phyloP scores from a whole-genome alignment of 768 basidiomycete species.

The Podaxis mareebaensis region DNA sequence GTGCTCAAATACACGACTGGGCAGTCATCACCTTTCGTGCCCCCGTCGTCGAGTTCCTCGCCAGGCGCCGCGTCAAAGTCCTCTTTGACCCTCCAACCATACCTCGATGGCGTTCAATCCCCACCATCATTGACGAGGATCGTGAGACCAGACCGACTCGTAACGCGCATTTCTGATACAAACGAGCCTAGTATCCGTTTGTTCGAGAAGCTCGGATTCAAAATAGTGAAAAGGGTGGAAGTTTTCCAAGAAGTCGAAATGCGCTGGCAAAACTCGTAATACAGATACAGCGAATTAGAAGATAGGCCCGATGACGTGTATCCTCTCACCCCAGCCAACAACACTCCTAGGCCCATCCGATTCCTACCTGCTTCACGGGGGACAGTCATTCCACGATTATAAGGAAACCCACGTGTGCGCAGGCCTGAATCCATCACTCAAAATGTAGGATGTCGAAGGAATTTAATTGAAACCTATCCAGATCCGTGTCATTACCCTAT shows the following conservation, averaged over 20 bases:
- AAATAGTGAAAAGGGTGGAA: slow-evolving; percentile 60
- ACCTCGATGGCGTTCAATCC: slow-evolving; percentile 7
- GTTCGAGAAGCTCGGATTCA: slow-evolving; percentile 79
- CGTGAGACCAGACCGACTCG: slow-evolving; percentile 46
- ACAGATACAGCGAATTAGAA: not conserved
- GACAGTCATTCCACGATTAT: too few species aligned
- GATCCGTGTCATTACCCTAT: not conserved
- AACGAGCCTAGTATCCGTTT: slow-evolving; percentile 72
- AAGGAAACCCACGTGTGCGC: not conserved
- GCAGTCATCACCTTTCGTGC: slow-evolving; percentile 30
- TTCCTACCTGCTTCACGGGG: too few species aligned
- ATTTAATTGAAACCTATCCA: not conserved
- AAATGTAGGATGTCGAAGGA: not conserved
- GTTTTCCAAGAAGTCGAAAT: slow-evolving; percentile 88
- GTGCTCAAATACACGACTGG: slow-evolving; percentile 71
- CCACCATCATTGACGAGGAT: slow-evolving; percentile 27
- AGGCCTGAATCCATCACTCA: not conserved
- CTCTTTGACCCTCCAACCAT: slow-evolving; percentile 10
- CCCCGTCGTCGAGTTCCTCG: slow-evolving; percentile 3
- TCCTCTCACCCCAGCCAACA: not conserved
- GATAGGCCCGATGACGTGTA: not conserved
- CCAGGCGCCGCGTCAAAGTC: not conserved
- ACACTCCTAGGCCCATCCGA: too few species aligned
- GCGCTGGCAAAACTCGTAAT: slow-evolving; percentile 37
- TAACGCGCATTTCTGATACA: slow-evolving; percentile 68